Evolutionary conservation across 2,329 filamentous ascomycete species (phyloP), one percentile per base, ranked within the genome.

Genomic region (Penicillium sp.): DNA sequence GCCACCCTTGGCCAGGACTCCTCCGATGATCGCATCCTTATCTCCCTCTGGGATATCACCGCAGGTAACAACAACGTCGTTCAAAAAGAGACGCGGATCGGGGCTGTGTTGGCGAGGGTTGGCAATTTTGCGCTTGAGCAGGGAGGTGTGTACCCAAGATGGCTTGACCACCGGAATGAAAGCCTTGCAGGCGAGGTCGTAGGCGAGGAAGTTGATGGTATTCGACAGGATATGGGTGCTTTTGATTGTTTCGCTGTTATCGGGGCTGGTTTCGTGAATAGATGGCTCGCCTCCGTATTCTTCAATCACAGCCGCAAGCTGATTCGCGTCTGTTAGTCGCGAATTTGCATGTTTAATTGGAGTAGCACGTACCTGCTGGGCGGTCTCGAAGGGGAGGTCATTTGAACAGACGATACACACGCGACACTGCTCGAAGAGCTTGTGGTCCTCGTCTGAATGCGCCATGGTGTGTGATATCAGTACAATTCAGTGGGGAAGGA

Each of bases 141-240:
- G 67, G 3, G 86, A 93, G 20, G 77, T 75, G 3, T 80, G 77
- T 38, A 96, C 79, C 91, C 93, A 98, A 46, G 79, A 74, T 3
- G 87, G 82, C 54, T 83, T 90, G 23, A 97, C 84, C 1, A 97
- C 86, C 9, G 89, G 86, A 40, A 93, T 84, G 77, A 95, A 85
- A 54, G 81, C 74, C 39, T 88, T 85, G 53, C 85, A 77, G 1
- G 88, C 84, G 51, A 81, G 77, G 50, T 80, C 75, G 65, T 93
- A 97, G 60, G 91, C 82, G n/a, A 87, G 84, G 59, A 98, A 98
- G 66, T 98, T 89, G 68, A 89, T 86, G 1, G 86, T 91, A 48
- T 84, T 81, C 46, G 90, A 79, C 53, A 88, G 74, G 50, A 88
- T 79, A 64, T 87, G 83, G 6, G 78, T 83, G 50, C 82, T 72